Evolutionary conservation across 2,329 filamentous ascomycete genomes (phyloP).

Genomic region (Pseudocercospora cruenta): DNA sequence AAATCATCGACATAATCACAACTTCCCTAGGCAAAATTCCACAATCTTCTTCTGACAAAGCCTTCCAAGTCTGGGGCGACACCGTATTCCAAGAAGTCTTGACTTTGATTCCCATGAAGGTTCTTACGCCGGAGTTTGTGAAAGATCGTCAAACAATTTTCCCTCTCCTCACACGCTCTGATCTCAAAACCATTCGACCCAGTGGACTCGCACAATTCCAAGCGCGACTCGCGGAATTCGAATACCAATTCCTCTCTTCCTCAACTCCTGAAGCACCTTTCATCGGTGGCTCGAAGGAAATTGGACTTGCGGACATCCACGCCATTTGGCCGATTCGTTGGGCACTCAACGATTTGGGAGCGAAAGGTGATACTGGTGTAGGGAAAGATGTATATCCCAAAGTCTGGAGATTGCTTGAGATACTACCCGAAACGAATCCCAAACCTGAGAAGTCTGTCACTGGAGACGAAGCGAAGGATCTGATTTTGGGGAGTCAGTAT

Average conservation of each 20-base stretch:
- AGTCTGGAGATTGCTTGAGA: constrained; percentile 32
- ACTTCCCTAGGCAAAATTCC: constrained; percentile 21
- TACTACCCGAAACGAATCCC: constrained; percentile 24
- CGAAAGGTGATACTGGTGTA: constrained; percentile 27
- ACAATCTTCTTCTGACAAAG: constrained; percentile 34
- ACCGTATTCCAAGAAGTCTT: constrained; percentile 30
- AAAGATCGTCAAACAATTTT: constrained; percentile 31
- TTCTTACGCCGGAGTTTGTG: not conserved
- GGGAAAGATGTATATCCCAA: constrained; percentile 33
- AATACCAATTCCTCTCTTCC: constrained; percentile 27
- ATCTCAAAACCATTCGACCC: constrained; percentile 28
- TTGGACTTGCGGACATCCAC: constrained; percentile 35
- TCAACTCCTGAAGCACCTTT: constrained; percentile 25
- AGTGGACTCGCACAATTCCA: constrained; percentile 30
- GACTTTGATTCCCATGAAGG: constrained; percentile 26
- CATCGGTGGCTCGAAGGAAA: constrained; percentile 22
- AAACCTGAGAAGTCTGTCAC: constrained; percentile 24
- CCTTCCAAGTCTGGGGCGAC: constrained; percentile 34
- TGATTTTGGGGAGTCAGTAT: constrained; percentile 27
- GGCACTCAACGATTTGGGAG: constrained; percentile 30
- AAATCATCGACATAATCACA: constrained; percentile 28
- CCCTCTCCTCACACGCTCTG: constrained; percentile 30
- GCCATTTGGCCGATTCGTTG: constrained; percentile 32
- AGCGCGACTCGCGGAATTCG: constrained; percentile 27
- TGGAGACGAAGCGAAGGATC: constrained; percentile 33